These are phyloP conservation scores for Aspergillus fijiensis DNA, from an alignment of 2,329 filamentous ascomycete genomes.

Conservation along the genomic window DNA sequence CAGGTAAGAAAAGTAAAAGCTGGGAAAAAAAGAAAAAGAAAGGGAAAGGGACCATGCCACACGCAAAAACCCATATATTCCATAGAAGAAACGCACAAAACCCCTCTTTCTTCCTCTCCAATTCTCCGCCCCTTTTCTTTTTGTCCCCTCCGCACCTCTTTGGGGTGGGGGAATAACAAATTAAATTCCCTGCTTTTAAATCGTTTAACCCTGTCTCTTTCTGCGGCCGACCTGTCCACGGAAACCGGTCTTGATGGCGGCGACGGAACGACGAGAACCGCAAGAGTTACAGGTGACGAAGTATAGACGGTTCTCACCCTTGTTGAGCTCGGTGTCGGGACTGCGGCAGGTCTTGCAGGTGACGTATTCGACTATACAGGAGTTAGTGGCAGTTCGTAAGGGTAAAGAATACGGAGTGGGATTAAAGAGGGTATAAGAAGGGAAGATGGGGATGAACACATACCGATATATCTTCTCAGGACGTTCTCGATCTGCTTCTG, in stretches of 20 bases:
- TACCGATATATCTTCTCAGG: slow-evolving; percentile 89
- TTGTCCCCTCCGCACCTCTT: slow-evolving; percentile 6
- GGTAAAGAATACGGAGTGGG: background rate
- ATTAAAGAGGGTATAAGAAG: background rate
- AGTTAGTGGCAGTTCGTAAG: slow-evolving; percentile 6
- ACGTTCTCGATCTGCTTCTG: slow-evolving; percentile 99
- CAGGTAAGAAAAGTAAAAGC: background rate
- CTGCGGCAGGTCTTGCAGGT: slow-evolving; percentile 98
- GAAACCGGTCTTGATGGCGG: slow-evolving; percentile 99
- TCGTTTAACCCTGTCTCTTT: slow-evolving; percentile 78
- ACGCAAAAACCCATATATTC: background rate
- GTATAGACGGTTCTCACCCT: slow-evolving; percentile 98
- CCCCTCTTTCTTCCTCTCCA: background rate
- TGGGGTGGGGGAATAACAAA: background rate
- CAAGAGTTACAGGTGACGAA: slow-evolving; percentile 97
- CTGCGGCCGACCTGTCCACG: slow-evolving; percentile 98
- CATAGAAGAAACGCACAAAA: slow-evolving; percentile 19
- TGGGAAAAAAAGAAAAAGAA: background rate
- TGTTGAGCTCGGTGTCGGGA: slow-evolving; percentile 92
- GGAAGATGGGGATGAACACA: slow-evolving; percentile 37
- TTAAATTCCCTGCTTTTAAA: background rate
- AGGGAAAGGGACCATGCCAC: background rate
- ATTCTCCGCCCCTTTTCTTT: background rate
- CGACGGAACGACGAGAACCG: slow-evolving; percentile 80
- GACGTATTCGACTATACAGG: slow-evolving; percentile 79